Evolutionary conservation across 345 rosid genomes (phyloP).

Genomic region (Salix dunnii): DNA sequence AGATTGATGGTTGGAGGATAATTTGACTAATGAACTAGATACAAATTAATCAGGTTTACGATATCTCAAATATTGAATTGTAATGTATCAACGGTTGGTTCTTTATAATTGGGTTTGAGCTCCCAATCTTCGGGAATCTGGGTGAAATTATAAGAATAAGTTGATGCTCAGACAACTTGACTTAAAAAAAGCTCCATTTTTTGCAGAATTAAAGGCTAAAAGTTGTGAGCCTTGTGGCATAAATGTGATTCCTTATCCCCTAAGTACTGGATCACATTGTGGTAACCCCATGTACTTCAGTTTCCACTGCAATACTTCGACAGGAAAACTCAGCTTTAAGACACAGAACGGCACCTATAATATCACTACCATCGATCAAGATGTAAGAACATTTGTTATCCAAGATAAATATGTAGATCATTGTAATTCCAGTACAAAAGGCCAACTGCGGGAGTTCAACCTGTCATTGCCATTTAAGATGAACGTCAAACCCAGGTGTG

Average conservation of each 20-base stretch:
- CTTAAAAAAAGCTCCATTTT: background rate
- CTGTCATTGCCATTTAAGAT: slow-evolving; percentile 35
- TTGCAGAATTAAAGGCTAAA: slow-evolving; percentile 44
- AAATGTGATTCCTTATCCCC: slow-evolving; percentile 54
- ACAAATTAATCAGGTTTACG: too few species aligned
- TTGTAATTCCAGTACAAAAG: slow-evolving; percentile 17
- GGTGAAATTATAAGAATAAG: too few species aligned
- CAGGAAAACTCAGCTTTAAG: slow-evolving; percentile 44
- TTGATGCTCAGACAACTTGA: too few species aligned
- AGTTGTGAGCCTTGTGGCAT: slow-evolving; percentile 50
- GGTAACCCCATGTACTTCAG: slow-evolving; percentile 53
- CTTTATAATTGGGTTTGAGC: too few species aligned
- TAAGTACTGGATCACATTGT: slow-evolving; percentile 53
- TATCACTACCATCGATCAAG: slow-evolving; percentile 41
- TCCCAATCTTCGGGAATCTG: too few species aligned
- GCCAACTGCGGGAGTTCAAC: slow-evolving; percentile 9
- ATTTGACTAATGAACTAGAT: too few species aligned
- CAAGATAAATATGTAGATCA: slow-evolving; percentile 18
- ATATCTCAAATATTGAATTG: too few species aligned
- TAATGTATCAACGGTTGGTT: too few species aligned
- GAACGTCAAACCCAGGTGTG: background rate
- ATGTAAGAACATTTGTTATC: slow-evolving; percentile 34
- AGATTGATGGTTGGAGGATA: too few species aligned
- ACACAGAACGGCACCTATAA: slow-evolving; percentile 27
- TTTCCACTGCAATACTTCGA: slow-evolving; percentile 45